Evolutionary conservation across 2,329 filamentous ascomycete genomes (phyloP).

Genomic region (Bipolaris victoriae): DNA sequence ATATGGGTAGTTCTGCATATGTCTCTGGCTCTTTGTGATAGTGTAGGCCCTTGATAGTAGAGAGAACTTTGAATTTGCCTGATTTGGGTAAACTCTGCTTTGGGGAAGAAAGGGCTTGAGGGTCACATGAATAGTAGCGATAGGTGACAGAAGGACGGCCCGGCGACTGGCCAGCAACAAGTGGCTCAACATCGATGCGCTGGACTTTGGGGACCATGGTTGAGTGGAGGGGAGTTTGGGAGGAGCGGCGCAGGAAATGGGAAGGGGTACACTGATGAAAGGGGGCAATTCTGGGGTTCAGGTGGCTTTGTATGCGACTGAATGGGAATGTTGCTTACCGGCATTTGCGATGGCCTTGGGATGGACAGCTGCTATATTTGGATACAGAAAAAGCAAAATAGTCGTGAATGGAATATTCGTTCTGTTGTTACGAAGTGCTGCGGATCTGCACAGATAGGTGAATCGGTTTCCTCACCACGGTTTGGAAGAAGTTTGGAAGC

Average conservation of each 20-base stretch:
- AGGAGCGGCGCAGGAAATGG: no score
- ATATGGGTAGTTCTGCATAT: conserved; percentile 36
- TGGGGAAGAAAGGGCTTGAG: conserved; percentile 9
- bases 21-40: conserved; percentile 30
- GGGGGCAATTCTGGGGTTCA: conserved; percentile 2
- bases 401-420: conserved; percentile 9
- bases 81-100: conserved; percentile 5
- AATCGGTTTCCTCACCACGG: conserved; percentile 21
- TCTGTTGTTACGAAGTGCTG: conserved; percentile 9
- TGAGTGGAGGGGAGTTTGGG: background rate
- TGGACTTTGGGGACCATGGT: conserved; percentile 22
- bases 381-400: conserved; percentile 13
- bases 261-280: background rate
- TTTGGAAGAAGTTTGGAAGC: conserved; percentile 19
- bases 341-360: conserved; percentile 28
- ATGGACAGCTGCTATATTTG: conserved; percentile 20
- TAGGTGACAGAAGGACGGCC: conserved; percentile 22
- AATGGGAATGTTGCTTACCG: conserved; percentile 32
- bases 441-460: conserved; percentile 7
- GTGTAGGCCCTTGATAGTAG: conserved; percentile 28
- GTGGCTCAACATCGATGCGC: conserved; percentile 14
- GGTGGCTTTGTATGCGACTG: conserved; percentile 14
- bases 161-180: conserved; percentile 18
- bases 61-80: conserved; percentile 1
- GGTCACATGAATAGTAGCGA: conserved; percentile 10